phyloP scores from a whole-genome alignment of 1,139 yeast species.

The Scheffersomyces segobiensis region DNA sequence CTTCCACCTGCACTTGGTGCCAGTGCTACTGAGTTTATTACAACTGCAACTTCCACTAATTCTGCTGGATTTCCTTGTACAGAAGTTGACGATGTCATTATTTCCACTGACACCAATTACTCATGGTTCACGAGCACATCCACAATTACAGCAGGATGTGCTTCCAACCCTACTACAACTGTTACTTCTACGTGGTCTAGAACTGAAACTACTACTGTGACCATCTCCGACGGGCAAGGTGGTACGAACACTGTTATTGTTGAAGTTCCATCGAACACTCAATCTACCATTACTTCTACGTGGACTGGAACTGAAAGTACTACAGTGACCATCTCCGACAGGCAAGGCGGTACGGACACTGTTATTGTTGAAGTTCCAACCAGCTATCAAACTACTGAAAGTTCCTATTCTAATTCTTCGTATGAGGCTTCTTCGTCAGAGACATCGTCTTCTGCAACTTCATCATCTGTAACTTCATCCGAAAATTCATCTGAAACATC shows the following conservation, averaged over 20 bases:
- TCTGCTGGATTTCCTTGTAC: slow-evolving; percentile 7
- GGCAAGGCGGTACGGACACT: slow-evolving; percentile 27
- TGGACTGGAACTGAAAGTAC: slow-evolving; percentile 9
- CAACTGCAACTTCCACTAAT: slow-evolving; percentile 6
- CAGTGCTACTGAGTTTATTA: slow-evolving; percentile 2
- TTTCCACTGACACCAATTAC: slow-evolving; percentile 1
- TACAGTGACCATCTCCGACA: slow-evolving; percentile 20
- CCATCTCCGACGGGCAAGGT: slow-evolving; percentile 6
- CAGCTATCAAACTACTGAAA: not conserved
- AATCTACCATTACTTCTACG: not conserved
- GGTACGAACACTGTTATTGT: slow-evolving; percentile 20
- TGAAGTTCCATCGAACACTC: not conserved
- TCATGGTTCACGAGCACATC: not conserved
- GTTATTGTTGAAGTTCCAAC: slow-evolving; percentile 10
- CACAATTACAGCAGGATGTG: not conserved
- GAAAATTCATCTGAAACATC: slow-evolving; percentile 1
- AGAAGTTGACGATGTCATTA: slow-evolving; percentile 5
- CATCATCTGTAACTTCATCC: not conserved
- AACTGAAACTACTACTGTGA: slow-evolving; percentile 4
- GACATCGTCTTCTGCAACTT: slow-evolving; percentile 7
- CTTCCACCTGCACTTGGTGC: slow-evolving; percentile 8
- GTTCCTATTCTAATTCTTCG: not conserved
- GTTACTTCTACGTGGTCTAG: slow-evolving; percentile 13
- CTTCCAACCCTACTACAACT: slow-evolving; percentile 6
- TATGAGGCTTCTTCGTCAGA: slow-evolving; percentile 8